Evolutionary conservation across 345 rosid genomes (phyloP).

Genomic region (Lagerstroemia speciosa): DNA sequence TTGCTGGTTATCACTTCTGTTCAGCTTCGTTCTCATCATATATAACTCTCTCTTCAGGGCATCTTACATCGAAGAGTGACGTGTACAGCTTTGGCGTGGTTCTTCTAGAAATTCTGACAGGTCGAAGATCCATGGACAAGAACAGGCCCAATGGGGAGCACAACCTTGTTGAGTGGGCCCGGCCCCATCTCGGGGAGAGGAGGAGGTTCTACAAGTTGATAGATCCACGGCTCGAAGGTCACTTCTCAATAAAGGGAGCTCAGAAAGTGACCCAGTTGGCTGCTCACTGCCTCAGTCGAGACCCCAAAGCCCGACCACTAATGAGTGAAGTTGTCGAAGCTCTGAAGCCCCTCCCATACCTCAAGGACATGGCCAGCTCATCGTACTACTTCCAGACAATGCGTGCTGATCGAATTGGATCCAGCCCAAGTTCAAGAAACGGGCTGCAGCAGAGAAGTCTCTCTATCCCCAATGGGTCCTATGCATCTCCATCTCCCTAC

Average conservation of each 20-base stretch:
- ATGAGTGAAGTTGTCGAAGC: conserved; percentile 43
- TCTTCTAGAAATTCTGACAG: conserved; percentile 38
- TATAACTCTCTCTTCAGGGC: conserved; percentile 21
- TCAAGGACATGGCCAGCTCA: conserved; percentile 44
- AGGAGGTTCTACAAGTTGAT: conserved; percentile 30
- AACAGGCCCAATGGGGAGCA: conserved; percentile 39
- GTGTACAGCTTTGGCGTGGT: conserved; percentile 49
- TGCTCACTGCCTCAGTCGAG: conserved; percentile 39
- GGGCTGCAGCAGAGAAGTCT: conserved; percentile 13
- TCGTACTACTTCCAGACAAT: conserved; percentile 34
- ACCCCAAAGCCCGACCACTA: conserved; percentile 40
- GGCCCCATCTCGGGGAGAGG: conserved; percentile 36
- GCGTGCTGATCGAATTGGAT: conserved; percentile 13
- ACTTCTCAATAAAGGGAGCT: conserved; percentile 40
- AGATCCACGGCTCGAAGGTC: conserved; percentile 43
- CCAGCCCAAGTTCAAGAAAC: conserved; percentile 19
- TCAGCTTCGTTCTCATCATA: neutral
- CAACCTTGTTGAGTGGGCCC: conserved; percentile 48
- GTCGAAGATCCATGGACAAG: conserved; percentile 45
- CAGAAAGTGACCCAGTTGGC: conserved; percentile 44
- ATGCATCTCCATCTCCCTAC: conserved; percentile 68
- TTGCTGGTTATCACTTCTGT: neutral
- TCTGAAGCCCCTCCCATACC: conserved; percentile 34
- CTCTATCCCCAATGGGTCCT: conserved; percentile 69
- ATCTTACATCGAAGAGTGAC: conserved; percentile 43